phyloP scores from a whole-genome alignment of 176 grass and related monocot species.

The Bromus sterilis region DNA sequence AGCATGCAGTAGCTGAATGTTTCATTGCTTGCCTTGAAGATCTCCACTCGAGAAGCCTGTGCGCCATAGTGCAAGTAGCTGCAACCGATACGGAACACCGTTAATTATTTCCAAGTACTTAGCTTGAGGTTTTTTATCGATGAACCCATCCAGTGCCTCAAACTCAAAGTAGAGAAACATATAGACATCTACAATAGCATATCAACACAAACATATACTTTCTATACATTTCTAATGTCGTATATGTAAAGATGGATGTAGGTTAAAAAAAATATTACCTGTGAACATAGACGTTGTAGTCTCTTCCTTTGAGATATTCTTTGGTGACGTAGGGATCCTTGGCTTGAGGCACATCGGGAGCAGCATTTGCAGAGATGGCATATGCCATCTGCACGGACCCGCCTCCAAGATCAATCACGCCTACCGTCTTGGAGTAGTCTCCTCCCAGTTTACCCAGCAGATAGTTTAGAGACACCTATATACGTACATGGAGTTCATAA shows the following conservation, averaged over 20 bases:
- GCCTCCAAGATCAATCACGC: background rate
- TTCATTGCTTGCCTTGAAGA: constrained; percentile 31
- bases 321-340: background rate
- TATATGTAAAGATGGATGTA: background rate
- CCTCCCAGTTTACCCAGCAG: background rate
- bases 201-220: too few relatives aligned
- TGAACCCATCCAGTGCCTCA: too few relatives aligned
- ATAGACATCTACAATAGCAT: too few relatives aligned
- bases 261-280: too few relatives aligned
- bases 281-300: background rate
- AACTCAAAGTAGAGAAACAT: too few relatives aligned
- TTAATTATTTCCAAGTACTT: too few relatives aligned
- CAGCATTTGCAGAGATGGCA: background rate
- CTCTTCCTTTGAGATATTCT: background rate
- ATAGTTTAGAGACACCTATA: background rate
- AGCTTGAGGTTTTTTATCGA: too few relatives aligned
- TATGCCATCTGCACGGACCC: background rate
- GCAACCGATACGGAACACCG: background rate
- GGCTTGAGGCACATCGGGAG: background rate
- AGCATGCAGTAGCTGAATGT: constrained; percentile 39
- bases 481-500: too few relatives aligned
- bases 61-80: constrained; percentile 59
- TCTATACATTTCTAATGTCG: background rate
- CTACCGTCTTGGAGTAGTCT: background rate
- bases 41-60: constrained; percentile 30